These are phyloP conservation scores for Rickenella mellea DNA, from an alignment of 768 basidiomycete species.

Conservation along the genomic window DNA sequence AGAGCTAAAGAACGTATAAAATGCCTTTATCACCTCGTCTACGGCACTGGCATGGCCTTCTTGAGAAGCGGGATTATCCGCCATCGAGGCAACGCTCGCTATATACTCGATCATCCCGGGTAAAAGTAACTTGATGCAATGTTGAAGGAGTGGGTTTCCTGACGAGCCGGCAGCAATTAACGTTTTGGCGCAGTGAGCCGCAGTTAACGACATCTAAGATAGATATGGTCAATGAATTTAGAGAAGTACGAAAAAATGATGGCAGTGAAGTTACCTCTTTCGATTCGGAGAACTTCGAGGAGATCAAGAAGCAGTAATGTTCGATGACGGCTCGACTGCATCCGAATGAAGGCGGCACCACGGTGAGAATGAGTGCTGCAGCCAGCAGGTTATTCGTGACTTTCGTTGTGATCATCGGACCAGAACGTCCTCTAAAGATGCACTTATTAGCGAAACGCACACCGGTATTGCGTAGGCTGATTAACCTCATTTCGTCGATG, in stretches of 20 bases:
- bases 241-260: background rate
- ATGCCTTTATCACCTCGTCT: conserved; percentile 76
- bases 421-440: conserved; percentile 62
- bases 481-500: conserved; percentile 87
- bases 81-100: conserved; percentile 52
- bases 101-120: conserved; percentile 79
- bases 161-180: conserved; percentile 62
- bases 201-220: conserved; percentile 65
- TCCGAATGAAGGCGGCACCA: conserved; percentile 55
- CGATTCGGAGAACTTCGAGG: conserved; percentile 64
- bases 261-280: conserved; percentile 57
- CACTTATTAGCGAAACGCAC: background rate
- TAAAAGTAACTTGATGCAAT: conserved; percentile 62
- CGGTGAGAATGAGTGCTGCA: conserved; percentile 75
- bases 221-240: background rate
- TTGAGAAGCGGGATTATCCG: conserved; percentile 46
- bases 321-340: conserved; percentile 72
- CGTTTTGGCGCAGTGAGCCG: conserved; percentile 85
- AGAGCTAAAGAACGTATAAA: conserved; percentile 51
- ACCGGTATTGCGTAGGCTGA: conserved; percentile 2
- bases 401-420: conserved; percentile 68
- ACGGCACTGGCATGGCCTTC: conserved; percentile 54
- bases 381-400: conserved; percentile 87
- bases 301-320: conserved; percentile 75
- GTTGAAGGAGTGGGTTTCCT: conserved; percentile 57